phyloP scores from a whole-genome alignment of 441 rosid genomes.

The Brassica hybrid region DNA sequence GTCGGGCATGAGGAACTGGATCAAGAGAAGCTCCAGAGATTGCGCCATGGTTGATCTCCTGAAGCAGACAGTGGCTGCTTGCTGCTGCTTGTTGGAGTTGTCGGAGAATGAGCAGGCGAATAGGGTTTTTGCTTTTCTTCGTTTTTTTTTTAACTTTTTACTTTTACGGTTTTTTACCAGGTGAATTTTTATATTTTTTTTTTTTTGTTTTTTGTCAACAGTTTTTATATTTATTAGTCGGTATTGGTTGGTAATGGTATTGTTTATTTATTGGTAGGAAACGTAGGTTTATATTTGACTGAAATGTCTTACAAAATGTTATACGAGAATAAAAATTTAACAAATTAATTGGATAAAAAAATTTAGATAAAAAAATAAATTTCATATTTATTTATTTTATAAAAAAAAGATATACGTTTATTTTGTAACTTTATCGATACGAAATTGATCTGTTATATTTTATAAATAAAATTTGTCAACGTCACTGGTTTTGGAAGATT shows the following conservation, averaged over 20 bases:
- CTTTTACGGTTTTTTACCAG: neutral
- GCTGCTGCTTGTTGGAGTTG: slow-evolving; percentile 18
- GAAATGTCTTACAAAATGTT: too few relatives aligned
- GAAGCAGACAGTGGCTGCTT: slow-evolving; percentile 24
- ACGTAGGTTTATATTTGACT: too few relatives aligned
- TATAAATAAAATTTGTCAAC: neutral
- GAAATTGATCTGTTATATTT: neutral
- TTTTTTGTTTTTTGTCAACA: too few relatives aligned
- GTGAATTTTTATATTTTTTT: neutral
- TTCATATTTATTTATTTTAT: too few relatives aligned
- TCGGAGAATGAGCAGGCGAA: slow-evolving; percentile 11
- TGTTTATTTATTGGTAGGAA: neutral
- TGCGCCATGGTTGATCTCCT: slow-evolving; percentile 69
- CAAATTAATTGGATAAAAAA: neutral
- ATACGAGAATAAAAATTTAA: neutral
- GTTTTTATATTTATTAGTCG: neutral
- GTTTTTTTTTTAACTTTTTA: neutral
- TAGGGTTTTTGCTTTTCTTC: slow-evolving; percentile 36
- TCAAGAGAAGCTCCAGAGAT: slow-evolving; percentile 86
- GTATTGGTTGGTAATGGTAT: neutral
- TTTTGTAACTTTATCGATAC: neutral
- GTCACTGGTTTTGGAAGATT: neutral
- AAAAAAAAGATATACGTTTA: too few relatives aligned
- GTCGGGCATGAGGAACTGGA: slow-evolving; percentile 99
- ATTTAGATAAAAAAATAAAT: too few relatives aligned